Evolutionary conservation across 2,329 filamentous ascomycete genomes (phyloP), one percentile per base, ranked within the genome.

Genomic region (Seiridium unicorne): DNA sequence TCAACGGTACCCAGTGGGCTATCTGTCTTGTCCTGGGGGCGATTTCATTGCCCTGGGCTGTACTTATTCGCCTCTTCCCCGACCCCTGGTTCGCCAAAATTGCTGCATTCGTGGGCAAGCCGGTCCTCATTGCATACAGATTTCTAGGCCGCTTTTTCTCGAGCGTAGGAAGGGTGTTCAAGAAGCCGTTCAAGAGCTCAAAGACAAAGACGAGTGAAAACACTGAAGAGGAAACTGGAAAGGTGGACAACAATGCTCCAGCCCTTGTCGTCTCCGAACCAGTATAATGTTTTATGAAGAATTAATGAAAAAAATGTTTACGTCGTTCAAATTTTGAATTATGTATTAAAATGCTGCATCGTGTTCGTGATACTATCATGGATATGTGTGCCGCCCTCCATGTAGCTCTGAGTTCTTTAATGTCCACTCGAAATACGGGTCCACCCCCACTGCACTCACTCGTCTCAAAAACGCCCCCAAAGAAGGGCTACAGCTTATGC

Each of bases 1-100:
- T 85, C 64, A 76, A 78, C 57, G 82, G 81, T 1, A 65, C 70
- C 1, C 82, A 85, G 68, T 86, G 84, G 84, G 83, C 76, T 11
- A 80, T 84, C 58, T 84, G 76, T 34, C 48, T 85, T n/a, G 70
- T 82, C 18, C 65, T 81, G 3, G 81, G 79, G 1, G 72, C 77
- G 2, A 61, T 84, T 0, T 84, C 76, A 31, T 69, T 85, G 8
- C 82, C 82, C 1, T 79, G 81, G 73, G 83, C 79, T 35, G 67
- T 81, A 35, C 68, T 78, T 42, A 74, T 85, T 56, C 73, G 83
- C 7, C 70, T 81, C 1, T 79, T 85, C 59, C 83, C 83, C 1
- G 83, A 85, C 64, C 61, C 61, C 4, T 73, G 71, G 70, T 77
- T 77, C 58, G 74, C 68, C 32, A 65, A 57, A 26, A 69, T 73